Evolutionary conservation across 306 rosid species (phyloP).

Genomic region (Dicorynia guianensis): DNA sequence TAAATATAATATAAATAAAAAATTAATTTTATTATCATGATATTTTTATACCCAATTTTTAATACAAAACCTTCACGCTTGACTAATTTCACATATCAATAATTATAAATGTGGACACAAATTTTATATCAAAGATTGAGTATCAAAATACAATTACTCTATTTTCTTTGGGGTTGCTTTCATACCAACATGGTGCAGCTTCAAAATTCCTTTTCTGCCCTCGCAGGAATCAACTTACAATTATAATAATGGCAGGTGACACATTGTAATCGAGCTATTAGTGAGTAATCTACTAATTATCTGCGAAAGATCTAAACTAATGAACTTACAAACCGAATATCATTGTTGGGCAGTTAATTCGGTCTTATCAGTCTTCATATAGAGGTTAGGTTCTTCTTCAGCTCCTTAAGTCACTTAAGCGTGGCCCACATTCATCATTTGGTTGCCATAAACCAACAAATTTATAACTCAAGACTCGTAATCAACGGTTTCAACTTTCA

Average conservation of each 20-base stretch:
- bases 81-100: too few species aligned
- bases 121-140: too few species aligned
- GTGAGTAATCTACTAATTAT: conserved; percentile 18
- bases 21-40: too few species aligned
- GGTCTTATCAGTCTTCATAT: conserved; percentile 30
- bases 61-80: too few species aligned
- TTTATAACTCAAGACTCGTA: not conserved
- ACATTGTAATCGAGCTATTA: conserved; percentile 39
- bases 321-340: not conserved
- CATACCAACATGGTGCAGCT: too few species aligned
- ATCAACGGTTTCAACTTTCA: not conserved
- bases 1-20: too few species aligned
- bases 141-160: too few species aligned
- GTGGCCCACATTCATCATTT: not conserved
- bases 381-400: not conserved
- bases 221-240: not conserved
- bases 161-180: too few species aligned
- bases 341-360: conserved; percentile 38
- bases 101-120: too few species aligned
- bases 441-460: not conserved
- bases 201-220: not conserved
- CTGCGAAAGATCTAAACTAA: conserved; percentile 5
- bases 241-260: conserved; percentile 42
- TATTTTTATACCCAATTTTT: too few species aligned
- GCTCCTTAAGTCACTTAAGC: not conserved